Evolutionary conservation across 2,329 filamentous ascomycete species (phyloP).

Genomic region (Leptographium wingfieldii): DNA sequence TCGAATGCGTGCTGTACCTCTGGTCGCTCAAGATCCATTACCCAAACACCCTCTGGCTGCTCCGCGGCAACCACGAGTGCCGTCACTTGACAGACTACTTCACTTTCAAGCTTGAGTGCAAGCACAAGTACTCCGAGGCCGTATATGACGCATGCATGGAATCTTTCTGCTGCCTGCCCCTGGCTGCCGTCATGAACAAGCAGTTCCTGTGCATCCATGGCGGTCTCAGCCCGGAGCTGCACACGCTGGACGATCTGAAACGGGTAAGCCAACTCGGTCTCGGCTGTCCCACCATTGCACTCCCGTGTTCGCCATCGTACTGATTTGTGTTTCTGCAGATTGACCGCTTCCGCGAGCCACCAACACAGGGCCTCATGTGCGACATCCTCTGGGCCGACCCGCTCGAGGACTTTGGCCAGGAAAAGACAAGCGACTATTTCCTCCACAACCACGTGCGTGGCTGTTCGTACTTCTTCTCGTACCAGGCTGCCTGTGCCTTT

Average conservation of each 20-base stretch:
- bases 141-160: constrained; percentile 98
- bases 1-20: constrained; percentile 95
- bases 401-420: constrained; percentile 94
- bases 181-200: constrained; percentile 99
- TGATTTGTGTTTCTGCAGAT: constrained; percentile 43
- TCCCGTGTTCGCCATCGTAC: too few relatives aligned
- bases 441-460: constrained; percentile 96
- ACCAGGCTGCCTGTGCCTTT: constrained; percentile 92
- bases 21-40: constrained; percentile 99
- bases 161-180: constrained; percentile 84
- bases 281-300: background rate
- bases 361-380: constrained; percentile 96
- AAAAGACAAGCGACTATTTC: constrained; percentile 97
- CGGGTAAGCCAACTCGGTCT: constrained; percentile 43
- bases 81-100: constrained; percentile 99
- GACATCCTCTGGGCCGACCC: constrained; percentile 98
- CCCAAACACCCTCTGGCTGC: constrained; percentile 89
- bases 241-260: constrained; percentile 89
- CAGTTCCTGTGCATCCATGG: constrained; percentile 98
- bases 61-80: constrained; percentile 97
- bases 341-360: constrained; percentile 93
- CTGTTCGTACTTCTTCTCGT: constrained; percentile 99
- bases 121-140: constrained; percentile 96
- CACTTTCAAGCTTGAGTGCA: constrained; percentile 99
- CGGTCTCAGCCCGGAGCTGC: constrained; percentile 86